Evolutionary conservation across 2,329 filamentous ascomycete genomes (phyloP), one percentile per base, ranked within the genome.

Genomic region (Fusarium heterosporum): DNA sequence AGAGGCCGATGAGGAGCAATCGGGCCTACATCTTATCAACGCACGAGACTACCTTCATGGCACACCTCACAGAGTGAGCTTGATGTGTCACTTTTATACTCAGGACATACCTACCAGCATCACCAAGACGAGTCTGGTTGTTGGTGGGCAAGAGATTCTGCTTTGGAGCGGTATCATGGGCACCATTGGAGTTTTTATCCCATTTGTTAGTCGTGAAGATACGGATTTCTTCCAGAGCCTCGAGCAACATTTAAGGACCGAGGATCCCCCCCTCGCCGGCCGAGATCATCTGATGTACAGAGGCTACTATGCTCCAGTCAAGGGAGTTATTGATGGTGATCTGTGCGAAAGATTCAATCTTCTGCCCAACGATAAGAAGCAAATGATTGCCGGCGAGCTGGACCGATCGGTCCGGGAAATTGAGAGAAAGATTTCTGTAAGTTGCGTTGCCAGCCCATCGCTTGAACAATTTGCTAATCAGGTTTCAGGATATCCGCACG

Each of bases 201-300:
- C 96, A 0, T 98, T 99, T 75, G 83, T 93, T 45, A 91, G 90
- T 65, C 91, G 96, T 36, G 94, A 98, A 75, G 95, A 98, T 73
- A 92, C 96, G 48, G 96, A 98, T 78, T 98, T 99, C 81, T 99
- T 99, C 87, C 94, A 97, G 78, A 93, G 88, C 63, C 84, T 99
- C 25, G 96, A 99, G 80, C 89, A 91, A 75, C 92, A 97, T 74
- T 85, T 99, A 76, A 87, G 95, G 46, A 88, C 87, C 13, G 93
- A 97, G 75, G 94, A 97, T 74, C 86, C 94, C 34, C 95, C 95
- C 9, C 82, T 99, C 45, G 92, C 93, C 19, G 96, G 96, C 40
- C 87, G 96, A 68, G 96, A 99, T 77, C 96, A 99, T 78, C 83
- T 99, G 43, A 96, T 97, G 74, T 99, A 97, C 78, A 87, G 96